Evolutionary conservation across 108 stramenopile species (phyloP), one percentile per base, ranked within the genome.

Genomic region (Epithemia pelagica): DNA sequence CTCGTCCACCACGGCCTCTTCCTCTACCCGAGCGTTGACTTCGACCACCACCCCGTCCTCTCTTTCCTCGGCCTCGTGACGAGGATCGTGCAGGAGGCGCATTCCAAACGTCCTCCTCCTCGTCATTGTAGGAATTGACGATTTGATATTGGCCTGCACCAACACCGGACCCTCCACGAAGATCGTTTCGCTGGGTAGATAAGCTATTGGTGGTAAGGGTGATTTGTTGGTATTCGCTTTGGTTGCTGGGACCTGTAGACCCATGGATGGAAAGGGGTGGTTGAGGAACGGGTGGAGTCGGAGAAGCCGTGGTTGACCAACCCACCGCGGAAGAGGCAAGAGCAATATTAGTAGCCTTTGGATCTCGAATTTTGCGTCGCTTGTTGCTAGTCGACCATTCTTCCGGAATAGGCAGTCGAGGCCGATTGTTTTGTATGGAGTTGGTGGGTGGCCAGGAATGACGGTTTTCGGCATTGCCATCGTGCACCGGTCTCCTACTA

Each of bases 151-250:
- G 21, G 7, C 61, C 61, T 8, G 61, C 61, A 7, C 31, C 61
- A 10, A 61, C 61, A 18, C 54, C 65, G 5, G 65, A 66, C 28
- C 65, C 65, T 18, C 53, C 65, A 54, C 46, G 10, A 26, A 66
- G 27, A 28, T 66, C 65, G 54, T 66, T 66, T 15, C 65, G 52
- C 56, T 46, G 10, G 10, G 37, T 46, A 10, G 37, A 15, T 15
- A 46, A 46, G 37, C 37, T 15, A 10, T 15, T 46, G 37, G 37
- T 46, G 10, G 15, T 15, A 46, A 10, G 5, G 37, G 15, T 5
- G 10, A 46, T 10, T 46, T 5, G 10, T 46, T 46, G 37, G 15
- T 5, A 15, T 46, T 5, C 37, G 10, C 10, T 46, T 15, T 15
- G 15, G 37, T 15, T 5, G 37, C 15, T 46, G 37, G 37, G 37